Percentiles rank a stretch among this genome's conserved stretches.
phyloP scores from a whole-genome alignment of 2,329 filamentous ascomycete species.

The Xylaria hypoxylon region DNA sequence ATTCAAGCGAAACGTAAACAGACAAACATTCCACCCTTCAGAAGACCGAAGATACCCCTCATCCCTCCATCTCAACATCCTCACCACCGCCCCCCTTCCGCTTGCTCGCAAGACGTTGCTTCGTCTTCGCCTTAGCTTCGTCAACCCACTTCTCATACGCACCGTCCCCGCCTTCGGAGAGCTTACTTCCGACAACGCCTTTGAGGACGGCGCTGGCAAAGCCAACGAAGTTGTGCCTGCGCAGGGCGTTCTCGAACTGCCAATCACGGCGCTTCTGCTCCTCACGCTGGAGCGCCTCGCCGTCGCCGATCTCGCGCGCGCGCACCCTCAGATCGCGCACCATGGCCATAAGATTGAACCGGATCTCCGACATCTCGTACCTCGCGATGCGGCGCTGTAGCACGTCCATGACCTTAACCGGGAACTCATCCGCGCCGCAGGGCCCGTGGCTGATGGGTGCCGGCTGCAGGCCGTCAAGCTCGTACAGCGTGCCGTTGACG shows the following conservation, averaged over 20 bases:
- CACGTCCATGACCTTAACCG: conserved; percentile 84
- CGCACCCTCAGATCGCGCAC: conserved; percentile 82
- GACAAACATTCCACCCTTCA: background rate
- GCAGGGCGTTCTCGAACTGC: conserved; percentile 93
- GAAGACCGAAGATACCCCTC: background rate
- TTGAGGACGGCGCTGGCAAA: conserved; percentile 93
- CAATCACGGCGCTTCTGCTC: conserved; percentile 86
- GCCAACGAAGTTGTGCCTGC: conserved; percentile 95
- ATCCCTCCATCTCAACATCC: conserved; percentile 57
- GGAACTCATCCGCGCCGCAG: conserved; percentile 74
- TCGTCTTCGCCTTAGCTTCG: conserved; percentile 71
- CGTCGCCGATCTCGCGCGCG: conserved; percentile 85
- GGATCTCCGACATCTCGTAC: conserved; percentile 88
- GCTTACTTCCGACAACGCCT: conserved; percentile 81
- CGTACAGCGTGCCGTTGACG: conserved; percentile 84
- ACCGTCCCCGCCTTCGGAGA: conserved; percentile 71
- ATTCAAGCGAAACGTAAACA: background rate
- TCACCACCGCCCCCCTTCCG: conserved; percentile 55
- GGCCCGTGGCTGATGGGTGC: conserved; percentile 89
- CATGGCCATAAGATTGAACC: conserved; percentile 96
- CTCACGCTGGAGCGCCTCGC: conserved; percentile 81
- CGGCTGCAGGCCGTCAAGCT: conserved; percentile 93
- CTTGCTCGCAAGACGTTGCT: conserved; percentile 55
- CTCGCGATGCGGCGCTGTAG: conserved; percentile 84
- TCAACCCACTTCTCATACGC: conserved; percentile 80